Base-by-base conservation (phyloP, 371 early-diverging fungal species). In the Mortierella sp. region DNA sequence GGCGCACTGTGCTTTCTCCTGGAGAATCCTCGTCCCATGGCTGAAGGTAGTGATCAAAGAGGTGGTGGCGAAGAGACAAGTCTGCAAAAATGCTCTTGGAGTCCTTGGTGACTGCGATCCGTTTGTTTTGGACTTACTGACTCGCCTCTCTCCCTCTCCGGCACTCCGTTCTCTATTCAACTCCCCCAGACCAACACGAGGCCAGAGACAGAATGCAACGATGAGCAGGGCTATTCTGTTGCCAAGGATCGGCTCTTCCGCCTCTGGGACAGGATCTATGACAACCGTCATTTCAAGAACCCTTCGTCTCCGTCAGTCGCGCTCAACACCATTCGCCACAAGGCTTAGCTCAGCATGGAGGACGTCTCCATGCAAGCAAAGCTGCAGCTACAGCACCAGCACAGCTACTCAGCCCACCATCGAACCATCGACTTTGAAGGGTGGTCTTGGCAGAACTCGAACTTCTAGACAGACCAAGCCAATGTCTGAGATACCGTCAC, bases 11-110 rank as follows among this genome's bases (percentile, higher is more conserved):
- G 34, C 53, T 60, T 67, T 46, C 57, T 59, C 57, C 58, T 74
- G 28, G 67, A 67, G 58, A 67, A 74, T 60, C 63, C 34, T 37
- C 63, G 58, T 55, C 76, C 76, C 76, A 74, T 74, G 58, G 22
- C 50, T 24, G 21, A 25, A n/a, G 19, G 45, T 16, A 28, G 60
- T 2, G 25, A 39, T 34, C 31, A 16, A 31, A 27, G 17, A 34
- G 57, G 41, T 10, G 43, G 19, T 17, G 34, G 44, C 41, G 27
- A 25, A 31, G 39, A 48, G 25, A 45, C 19, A 29, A 24, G 56
- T 44, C 28, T n/a, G 40, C 17, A 40, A 17, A n/a, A 17, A 48
- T 12, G 47, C 17, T 21, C 31, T 54, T 19, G 39, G 24, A 16
- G 39, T 22, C 45, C 29, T 59, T 49, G 12, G n/a, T 17, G 22